A percentile compares a stretch with the other conserved stretches of the same genome.
Conservation (phyloP, 2,329 filamentous ascomycete species). For the Myriosclerotinia curreyana region DNA sequence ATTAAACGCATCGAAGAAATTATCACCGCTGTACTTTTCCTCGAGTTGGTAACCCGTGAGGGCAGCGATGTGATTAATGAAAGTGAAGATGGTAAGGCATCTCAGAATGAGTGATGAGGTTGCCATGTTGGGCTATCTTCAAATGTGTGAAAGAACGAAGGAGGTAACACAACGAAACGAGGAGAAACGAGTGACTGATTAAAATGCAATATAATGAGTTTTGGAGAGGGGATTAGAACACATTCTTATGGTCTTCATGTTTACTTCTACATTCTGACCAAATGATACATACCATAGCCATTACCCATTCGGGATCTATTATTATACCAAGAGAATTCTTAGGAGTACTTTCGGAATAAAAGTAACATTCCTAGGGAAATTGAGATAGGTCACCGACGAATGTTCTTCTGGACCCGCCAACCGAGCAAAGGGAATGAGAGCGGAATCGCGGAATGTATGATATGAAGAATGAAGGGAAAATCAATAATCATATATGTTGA, state of each 20-base stretch:
- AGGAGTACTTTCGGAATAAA: neutral
- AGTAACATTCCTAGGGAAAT: neutral
- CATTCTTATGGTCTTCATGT: slow-evolving; percentile 13
- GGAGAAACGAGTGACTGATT: slow-evolving; percentile 10
- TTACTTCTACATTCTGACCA: neutral
- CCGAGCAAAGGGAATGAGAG: slow-evolving; percentile 3
- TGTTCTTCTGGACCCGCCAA: neutral
- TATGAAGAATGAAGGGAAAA: neutral
- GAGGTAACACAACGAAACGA: neutral
- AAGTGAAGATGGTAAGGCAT: slow-evolving; percentile 12
- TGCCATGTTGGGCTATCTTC: slow-evolving; percentile 5
- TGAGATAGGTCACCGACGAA: neutral
- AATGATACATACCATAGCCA: slow-evolving; percentile 6
- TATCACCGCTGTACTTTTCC: neutral
- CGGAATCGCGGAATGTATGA: neutral
- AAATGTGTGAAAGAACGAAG: neutral
- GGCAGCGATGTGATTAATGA: neutral
- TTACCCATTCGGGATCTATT: neutral
- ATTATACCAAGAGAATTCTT: neutral
- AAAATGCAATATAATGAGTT: slow-evolving; percentile 1
- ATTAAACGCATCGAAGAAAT: slow-evolving; percentile 3
- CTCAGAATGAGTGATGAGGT: slow-evolving; percentile 19
- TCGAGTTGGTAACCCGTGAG: neutral
- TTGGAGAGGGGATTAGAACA: neutral
- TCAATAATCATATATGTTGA: neutral